These are phyloP conservation scores for Blastomyces silverae DNA, from an alignment of 2,329 filamentous ascomycete genomes.

Conservation along the genomic window DNA sequence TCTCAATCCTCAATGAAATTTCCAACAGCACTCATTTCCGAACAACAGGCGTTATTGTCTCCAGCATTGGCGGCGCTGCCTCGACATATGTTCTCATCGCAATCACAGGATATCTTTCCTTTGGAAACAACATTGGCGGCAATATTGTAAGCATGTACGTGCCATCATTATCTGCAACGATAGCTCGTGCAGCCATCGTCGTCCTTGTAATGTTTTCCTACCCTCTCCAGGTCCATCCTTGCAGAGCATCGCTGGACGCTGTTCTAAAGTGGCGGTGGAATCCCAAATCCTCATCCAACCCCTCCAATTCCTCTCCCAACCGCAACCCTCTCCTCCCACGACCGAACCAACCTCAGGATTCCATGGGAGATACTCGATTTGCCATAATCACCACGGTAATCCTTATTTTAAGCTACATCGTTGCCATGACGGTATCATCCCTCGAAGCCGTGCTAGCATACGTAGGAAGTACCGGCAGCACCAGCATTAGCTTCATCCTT, in stretches of 20 bases:
- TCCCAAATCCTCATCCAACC: constrained; percentile 29
- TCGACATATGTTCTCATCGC: constrained; percentile 83
- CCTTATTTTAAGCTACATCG: constrained; percentile 75
- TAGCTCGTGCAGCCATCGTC: constrained; percentile 91
- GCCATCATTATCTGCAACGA: constrained; percentile 73
- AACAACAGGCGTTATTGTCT: constrained; percentile 68
- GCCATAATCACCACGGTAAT: constrained; percentile 82
- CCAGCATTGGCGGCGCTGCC: constrained; percentile 84
- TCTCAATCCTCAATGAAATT: constrained; percentile 95
- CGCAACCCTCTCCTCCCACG: constrained; percentile 39
- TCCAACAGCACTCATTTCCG: constrained; percentile 71
- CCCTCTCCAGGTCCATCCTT: constrained; percentile 90
- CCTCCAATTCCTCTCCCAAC: constrained; percentile 40
- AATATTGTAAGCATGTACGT: constrained; percentile 93
- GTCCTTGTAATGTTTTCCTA: constrained; percentile 95
- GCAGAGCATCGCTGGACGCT: constrained; percentile 87
- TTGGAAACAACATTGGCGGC: constrained; percentile 78
- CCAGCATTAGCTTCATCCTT: constrained; percentile 93
- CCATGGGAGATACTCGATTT: constrained; percentile 82
- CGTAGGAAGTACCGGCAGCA: constrained; percentile 88
- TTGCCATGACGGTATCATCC: constrained; percentile 82
- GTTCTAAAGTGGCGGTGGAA: constrained; percentile 83
- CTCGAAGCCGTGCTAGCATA: constrained; percentile 90
- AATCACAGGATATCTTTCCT: constrained; percentile 91
- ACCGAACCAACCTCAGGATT: constrained; percentile 26